A percentile compares a stretch with the other conserved stretches of the same genome.
Evolutionary conservation across 2,329 filamentous ascomycete species (phyloP).

Genomic region (Microcera coccophila): DNA sequence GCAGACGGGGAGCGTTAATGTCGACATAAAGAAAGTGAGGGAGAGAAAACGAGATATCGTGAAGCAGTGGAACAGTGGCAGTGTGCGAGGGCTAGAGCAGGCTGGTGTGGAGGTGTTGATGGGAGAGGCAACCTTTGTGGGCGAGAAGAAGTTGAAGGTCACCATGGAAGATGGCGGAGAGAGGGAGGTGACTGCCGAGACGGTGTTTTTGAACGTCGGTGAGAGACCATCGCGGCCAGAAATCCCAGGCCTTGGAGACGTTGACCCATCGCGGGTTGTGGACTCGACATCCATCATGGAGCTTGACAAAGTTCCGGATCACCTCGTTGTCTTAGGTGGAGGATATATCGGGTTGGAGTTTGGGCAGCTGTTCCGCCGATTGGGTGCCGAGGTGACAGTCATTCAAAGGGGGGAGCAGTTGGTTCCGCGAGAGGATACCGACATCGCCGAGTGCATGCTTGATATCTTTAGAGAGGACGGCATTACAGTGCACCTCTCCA

Average conservation of each 20-base stretch:
- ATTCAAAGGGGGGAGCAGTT: conserved; percentile 42
- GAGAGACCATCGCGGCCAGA: conserved; percentile 39
- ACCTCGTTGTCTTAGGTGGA: conserved; percentile 50
- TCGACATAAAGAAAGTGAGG: conserved; percentile 48
- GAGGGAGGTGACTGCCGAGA: conserved; percentile 34
- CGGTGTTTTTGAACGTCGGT: conserved; percentile 46
- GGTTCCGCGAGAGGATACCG: conserved; percentile 44
- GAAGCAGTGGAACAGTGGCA: conserved; percentile 44
- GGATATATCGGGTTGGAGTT: conserved; percentile 53
- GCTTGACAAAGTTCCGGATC: conserved; percentile 41
- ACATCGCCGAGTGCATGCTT: conserved; percentile 41
- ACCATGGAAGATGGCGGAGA: conserved; percentile 28
- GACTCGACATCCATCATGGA: conserved; percentile 49
- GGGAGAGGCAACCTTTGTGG: conserved; percentile 43
- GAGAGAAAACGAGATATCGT: conserved; percentile 54
- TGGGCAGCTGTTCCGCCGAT: conserved; percentile 47
- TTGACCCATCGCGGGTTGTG: conserved; percentile 36
- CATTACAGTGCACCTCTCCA: conserved; percentile 39
- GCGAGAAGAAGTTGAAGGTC: conserved; percentile 37
- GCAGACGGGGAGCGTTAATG: conserved; percentile 27
- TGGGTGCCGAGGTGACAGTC: conserved; percentile 48
- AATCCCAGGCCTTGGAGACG: conserved; percentile 35
- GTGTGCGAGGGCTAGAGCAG: conserved; percentile 38
- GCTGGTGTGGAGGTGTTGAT: conserved; percentile 43
- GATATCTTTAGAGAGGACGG: conserved; percentile 45